Base-by-base conservation (phyloP, 805 yeast genomes). In the Pichia sporocuriosa region DNA sequence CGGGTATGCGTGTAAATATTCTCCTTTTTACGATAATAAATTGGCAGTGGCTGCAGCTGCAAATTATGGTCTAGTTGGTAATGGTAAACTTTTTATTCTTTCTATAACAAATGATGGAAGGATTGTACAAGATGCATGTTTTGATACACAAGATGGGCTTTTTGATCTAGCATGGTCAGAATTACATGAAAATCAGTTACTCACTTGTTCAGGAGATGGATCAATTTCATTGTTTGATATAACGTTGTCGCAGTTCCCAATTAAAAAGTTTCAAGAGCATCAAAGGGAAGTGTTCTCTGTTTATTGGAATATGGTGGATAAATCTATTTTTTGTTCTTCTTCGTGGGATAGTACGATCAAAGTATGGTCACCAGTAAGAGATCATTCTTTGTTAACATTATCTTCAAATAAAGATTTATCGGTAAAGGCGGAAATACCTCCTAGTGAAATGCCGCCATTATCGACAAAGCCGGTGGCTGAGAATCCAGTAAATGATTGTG, bases 301-400 rank as follows among this genome's bases (percentile, higher is more conserved):
- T 20, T 49, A 56, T 45, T 65, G 69, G 69, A 63, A 62, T 44
- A 33, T 60, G 37, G 61, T 60, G 6, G 66, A 63, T 38, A 65
- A 87, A 62, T 56, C 72, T 4, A 68, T 67, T 15, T 85, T 90
- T 61, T 78, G 82, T 30, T 73, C 90, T 16, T 74, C 89, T 22
- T 82, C 95, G 8, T 90, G 97, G 97, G 97, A 90, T 59, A 96
- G 97, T 0, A 67, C 83, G 0, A 73, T 89, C 29, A 86, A 85
- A 59, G 55, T 86, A 9, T 85, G 95, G 95, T 61, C 79, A 0
- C 88, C 93, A 0, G 60, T 61, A 30, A 66, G 88, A 43, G 63
- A 60, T 23, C 64, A 69, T 16, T 76, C 87, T 21, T 47, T 85
- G 42, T 36, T 78, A 43, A 81, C 89, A 0, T 65, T 86, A 33